Evolutionary conservation across 176 grass and related monocot genomes (phyloP), one percentile per base, ranked within the genome.

Genomic region (Echinochloa phyllopogon): DNA sequence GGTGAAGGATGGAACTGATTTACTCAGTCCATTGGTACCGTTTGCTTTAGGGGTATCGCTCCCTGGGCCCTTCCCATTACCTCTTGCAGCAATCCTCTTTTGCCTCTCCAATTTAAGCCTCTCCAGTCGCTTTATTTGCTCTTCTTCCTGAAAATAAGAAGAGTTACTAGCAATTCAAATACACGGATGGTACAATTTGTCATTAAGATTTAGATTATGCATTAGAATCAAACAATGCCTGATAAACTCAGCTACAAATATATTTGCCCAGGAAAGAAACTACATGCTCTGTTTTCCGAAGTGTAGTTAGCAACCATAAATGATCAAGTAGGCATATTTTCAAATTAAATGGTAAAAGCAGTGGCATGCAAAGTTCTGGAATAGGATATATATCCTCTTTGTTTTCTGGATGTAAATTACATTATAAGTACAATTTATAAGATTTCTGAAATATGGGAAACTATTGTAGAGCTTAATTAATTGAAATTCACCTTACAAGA

Each of bases 61-160:
- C 76, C 85, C 65, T 80, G 86, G 25, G 66, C 70, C 80, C 4
- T 85, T 80, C 58, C 68, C 69, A 77, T 47, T 72, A 23, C 77
- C 75, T 89, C 88, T 96, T 42, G 97, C 78, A 27, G 94, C 86
- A 20, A 99, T 99, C 85, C 94, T 92, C 83, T 99, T 96, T 92
- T 99, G 86, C 78, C 97, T 82, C 78, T 99, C 97, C 78, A 84
- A 72, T 91, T 94, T 99, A 79, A 99, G 89, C 70, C 86, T 93
- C 58, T 99, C 97, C 39, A 99, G 75, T 20, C 97, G 91, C 69
- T 92, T 99, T 44, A 90, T 86, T 47, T 96, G 88, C 71, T 96
- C 97, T 14, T 94, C 94, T 86, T 99, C 97, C 97, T 99, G 86
- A 48, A 86, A 82, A 41, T 76, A 17, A 6, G 72, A 67, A 75